Conservation (phyloP, 192 early-diverging fungal species). For the Ambispora gerdemannii region DNA sequence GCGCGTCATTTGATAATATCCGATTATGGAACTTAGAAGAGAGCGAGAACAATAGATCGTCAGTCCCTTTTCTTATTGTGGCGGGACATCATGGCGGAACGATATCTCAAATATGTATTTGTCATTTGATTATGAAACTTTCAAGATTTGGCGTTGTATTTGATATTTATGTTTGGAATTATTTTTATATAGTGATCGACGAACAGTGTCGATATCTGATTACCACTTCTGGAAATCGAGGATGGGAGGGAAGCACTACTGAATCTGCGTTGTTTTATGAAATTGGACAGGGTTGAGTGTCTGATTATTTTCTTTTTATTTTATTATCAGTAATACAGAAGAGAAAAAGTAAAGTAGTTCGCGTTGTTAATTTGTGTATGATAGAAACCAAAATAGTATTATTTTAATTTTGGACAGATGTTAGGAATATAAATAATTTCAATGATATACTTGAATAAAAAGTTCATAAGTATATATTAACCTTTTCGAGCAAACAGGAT, state of each 20-base stretch:
- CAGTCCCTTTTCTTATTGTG: constrained; percentile 86
- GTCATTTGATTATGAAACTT: not conserved
- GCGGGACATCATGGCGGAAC: constrained; percentile 91
- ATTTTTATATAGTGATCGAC: constrained; percentile 60
- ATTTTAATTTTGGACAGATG: too few relatives aligned
- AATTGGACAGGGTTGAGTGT: constrained; percentile 48
- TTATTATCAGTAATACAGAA: too few relatives aligned
- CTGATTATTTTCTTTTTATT: not conserved
- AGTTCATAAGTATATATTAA: too few relatives aligned
- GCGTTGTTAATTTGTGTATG: too few relatives aligned
- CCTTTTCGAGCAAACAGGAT: too few relatives aligned
- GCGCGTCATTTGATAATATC: constrained; percentile 90
- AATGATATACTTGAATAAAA: too few relatives aligned
- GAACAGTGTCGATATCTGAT: constrained; percentile 76
- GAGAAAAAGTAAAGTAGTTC: too few relatives aligned
- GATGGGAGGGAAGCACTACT: constrained; percentile 90
- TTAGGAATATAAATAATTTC: too few relatives aligned
- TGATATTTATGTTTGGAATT: constrained; percentile 14
- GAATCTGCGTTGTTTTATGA: constrained; percentile 86
- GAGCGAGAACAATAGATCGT: constrained; percentile 40
- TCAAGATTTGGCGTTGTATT: not conserved
- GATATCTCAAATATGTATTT: constrained; percentile 66
- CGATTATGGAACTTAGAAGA: constrained; percentile 81
- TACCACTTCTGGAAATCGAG: constrained; percentile 86
- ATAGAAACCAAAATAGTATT: too few relatives aligned